A percentile compares a stretch with the other conserved stretches of the same genome.
These are phyloP conservation scores for Diddensiella caesifluorescens DNA, from an alignment of 805 yeast genomes.

Conservation along the genomic window DNA sequence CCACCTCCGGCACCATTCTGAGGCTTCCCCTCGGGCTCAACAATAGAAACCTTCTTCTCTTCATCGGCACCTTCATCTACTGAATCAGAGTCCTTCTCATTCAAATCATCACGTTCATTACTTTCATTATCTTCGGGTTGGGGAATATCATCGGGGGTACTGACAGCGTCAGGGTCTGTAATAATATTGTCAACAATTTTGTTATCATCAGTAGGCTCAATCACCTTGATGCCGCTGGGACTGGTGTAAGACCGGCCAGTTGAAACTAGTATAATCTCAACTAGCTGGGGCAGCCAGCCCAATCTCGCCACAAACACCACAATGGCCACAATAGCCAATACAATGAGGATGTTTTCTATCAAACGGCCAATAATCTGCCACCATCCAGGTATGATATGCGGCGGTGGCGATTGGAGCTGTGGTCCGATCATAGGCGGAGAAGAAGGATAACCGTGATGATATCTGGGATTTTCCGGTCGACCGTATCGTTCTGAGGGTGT, in stretches of 20 bases:
- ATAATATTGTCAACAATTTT: not conserved
- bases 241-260: not conserved
- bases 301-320: conserved; percentile 26
- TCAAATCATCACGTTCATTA: not conserved
- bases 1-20: conserved; percentile 22
- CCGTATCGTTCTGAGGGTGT: not conserved
- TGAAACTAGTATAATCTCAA: conserved; percentile 13
- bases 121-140: not conserved
- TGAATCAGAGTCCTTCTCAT: not conserved
- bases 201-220: conserved; percentile 1
- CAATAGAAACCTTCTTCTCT: conserved; percentile 10
- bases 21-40: conserved; percentile 25
- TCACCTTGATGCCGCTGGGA: not conserved
- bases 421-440: conserved; percentile 1
- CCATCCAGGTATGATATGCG: conserved; percentile 17
- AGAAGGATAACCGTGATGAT: not conserved
- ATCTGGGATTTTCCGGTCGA: not conserved
- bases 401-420: conserved; percentile 9
- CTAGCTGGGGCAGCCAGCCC: conserved; percentile 25
- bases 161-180: not conserved
- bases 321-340: conserved; percentile 29
- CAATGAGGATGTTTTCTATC: conserved; percentile 39
- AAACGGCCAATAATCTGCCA: conserved; percentile 21
- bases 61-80: not conserved
- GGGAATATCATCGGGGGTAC: conserved; percentile 3